Conservation (phyloP, 345 rosid species). For the Murraya paniculata region DNA sequence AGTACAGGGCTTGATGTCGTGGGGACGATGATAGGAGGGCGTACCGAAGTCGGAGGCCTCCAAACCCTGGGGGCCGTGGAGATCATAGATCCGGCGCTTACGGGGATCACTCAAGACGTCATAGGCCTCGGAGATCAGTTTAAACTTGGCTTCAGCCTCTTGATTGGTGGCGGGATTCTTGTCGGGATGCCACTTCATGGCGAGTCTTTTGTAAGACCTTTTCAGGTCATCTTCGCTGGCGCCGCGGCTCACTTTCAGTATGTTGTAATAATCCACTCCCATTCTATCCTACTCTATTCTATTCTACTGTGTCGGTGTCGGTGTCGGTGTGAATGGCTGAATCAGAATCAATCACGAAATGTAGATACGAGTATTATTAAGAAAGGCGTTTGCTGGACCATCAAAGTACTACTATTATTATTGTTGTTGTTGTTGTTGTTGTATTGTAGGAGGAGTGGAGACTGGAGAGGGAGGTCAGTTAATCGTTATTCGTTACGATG, state of each 20-base stretch:
- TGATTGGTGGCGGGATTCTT: conserved; percentile 65
- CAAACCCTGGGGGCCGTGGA: conserved; percentile 72
- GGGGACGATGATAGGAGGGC: conserved; percentile 6
- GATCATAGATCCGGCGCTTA: conserved; percentile 86
- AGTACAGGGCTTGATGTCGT: no score
- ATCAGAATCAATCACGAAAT: no score
- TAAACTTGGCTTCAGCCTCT: conserved; percentile 86
- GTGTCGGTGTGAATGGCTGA: no score
- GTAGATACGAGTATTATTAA: no score
- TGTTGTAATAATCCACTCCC: conserved; percentile 91
- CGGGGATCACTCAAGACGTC: conserved; percentile 75
- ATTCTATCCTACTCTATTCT: conserved; percentile 29
- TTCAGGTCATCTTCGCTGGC: conserved; percentile 79
- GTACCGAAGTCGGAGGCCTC: conserved; percentile 46
- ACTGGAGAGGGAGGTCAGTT: no score
- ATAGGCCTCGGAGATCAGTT: conserved; percentile 83
- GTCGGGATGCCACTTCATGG: conserved; percentile 95
- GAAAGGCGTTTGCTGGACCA: background rate
- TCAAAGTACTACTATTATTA: no score
- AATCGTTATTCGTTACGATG: no score
- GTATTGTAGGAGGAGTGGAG: no score
- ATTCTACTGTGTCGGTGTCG: no score
- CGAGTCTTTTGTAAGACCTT: conserved; percentile 66
- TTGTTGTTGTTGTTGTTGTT: no score
- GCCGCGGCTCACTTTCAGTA: conserved; percentile 59